These are phyloP conservation scores for Monilinia vaccinii-corymbosi DNA, from an alignment of 2,329 filamentous ascomycete genomes.

Conservation along the genomic window DNA sequence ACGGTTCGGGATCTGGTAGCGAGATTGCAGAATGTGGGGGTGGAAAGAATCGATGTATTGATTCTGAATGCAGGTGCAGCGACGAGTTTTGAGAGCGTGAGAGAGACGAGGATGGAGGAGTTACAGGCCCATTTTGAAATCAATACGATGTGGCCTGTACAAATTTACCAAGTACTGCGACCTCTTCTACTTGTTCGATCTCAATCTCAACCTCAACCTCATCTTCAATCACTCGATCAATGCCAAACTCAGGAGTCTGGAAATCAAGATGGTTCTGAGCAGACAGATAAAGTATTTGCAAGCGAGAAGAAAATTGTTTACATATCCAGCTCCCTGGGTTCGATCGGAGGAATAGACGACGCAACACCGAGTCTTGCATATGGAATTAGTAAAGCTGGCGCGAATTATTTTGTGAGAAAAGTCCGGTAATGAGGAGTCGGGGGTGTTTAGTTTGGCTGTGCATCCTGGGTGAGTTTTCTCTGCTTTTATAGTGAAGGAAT, in stretches of 20 bases:
- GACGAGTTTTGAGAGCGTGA: slow-evolving; percentile 23
- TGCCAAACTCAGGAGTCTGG: no score
- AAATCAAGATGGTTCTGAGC: neutral
- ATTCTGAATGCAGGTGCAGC: slow-evolving; percentile 42
- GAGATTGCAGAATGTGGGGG: slow-evolving; percentile 16
- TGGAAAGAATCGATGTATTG: slow-evolving; percentile 39
- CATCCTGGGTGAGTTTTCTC: slow-evolving; percentile 24
- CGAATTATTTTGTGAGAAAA: slow-evolving; percentile 32
- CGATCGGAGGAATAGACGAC: slow-evolving; percentile 18
- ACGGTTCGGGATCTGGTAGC: neutral
- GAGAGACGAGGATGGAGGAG: slow-evolving; percentile 30
- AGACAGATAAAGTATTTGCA: neutral
- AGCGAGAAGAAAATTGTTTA: slow-evolving; percentile 32
- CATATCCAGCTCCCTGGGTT: slow-evolving; percentile 27
- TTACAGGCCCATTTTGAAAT: slow-evolving; percentile 33
- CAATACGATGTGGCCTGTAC: slow-evolving; percentile 37
- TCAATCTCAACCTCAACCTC: neutral
- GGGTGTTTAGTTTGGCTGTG: slow-evolving; percentile 27
- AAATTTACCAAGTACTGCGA: slow-evolving; percentile 36
- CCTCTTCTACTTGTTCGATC: slow-evolving; percentile 29
- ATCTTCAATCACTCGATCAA: no score
- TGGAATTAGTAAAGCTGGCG: slow-evolving; percentile 34
- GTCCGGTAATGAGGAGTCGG: slow-evolving; percentile 25
- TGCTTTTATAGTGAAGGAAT: fast-evolving
- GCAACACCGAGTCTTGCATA: slow-evolving; percentile 30